Conservation (phyloP, 768 basidiomycete species). For the Lentinula raphanica region DNA sequence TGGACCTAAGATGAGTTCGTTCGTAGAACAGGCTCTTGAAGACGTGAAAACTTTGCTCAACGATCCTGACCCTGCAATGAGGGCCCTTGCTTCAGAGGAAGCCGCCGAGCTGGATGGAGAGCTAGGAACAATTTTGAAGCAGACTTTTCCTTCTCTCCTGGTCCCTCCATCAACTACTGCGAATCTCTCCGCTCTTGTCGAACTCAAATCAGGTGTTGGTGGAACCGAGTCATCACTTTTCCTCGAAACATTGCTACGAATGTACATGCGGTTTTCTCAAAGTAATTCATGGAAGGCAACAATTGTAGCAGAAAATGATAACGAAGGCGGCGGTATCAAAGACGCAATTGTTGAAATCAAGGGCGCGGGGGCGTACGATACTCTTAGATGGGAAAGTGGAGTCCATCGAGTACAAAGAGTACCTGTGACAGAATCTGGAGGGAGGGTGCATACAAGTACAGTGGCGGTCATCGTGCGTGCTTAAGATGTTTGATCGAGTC, state of each 20-base stretch:
- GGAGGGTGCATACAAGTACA: slow-evolving; percentile 89
- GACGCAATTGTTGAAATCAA: slow-evolving; percentile 79
- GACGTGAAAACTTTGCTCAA: slow-evolving; percentile 57
- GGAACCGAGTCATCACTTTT: slow-evolving; percentile 88
- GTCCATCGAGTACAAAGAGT: slow-evolving; percentile 95
- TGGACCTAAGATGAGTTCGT: slow-evolving; percentile 8
- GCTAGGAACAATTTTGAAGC: slow-evolving; percentile 29
- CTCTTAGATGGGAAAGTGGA: slow-evolving; percentile 85
- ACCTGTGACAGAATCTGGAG: slow-evolving; percentile 83
- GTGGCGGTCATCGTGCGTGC: slow-evolving; percentile 72
- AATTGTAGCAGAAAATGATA: slow-evolving; percentile 53
- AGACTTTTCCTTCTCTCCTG: slow-evolving; percentile 65
- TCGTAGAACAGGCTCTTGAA: slow-evolving; percentile 52
- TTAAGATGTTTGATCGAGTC: too few relatives aligned
- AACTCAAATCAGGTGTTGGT: slow-evolving; percentile 90
- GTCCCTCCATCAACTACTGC: slow-evolving; percentile 66
- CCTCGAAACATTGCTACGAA: slow-evolving; percentile 66
- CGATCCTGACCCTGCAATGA: slow-evolving; percentile 76
- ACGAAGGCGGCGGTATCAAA: slow-evolving; percentile 61
- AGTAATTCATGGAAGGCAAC: slow-evolving; percentile 53
- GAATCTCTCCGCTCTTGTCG: slow-evolving; percentile 72
- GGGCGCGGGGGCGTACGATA: slow-evolving; percentile 74
- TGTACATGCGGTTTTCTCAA: slow-evolving; percentile 73
- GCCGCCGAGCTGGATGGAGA: slow-evolving; percentile 10
- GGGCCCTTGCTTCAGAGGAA: slow-evolving; percentile 26